Evolutionary conservation across 768 basidiomycete genomes (phyloP).

Genomic region (Russula lepida): DNA sequence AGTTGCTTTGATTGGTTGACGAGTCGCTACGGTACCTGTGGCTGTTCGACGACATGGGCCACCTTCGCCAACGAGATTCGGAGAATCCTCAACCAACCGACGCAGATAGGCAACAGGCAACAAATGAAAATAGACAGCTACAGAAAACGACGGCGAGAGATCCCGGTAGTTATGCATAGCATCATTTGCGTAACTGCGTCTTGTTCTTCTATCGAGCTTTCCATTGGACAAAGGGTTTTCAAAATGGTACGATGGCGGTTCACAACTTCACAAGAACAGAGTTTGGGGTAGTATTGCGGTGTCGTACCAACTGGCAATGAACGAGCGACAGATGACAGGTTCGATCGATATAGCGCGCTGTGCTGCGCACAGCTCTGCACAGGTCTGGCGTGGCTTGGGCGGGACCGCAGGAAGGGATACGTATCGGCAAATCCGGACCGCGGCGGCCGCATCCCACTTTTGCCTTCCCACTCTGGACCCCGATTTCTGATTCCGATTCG

Average conservation of each 20-base stretch:
- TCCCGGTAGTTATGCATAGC: no score
- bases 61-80: no score
- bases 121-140: background rate
- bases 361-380: background rate
- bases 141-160: background rate
- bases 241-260: background rate
- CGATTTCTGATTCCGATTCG: no score
- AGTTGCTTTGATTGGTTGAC: no score
- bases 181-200: no score
- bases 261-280: no score
- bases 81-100: background rate
- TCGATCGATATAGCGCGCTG: background rate
- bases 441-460: no score
- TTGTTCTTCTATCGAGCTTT: no score
- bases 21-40: no score
- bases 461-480: no score
- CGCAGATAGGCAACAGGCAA: background rate
- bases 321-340: background rate
- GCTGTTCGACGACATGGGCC: background rate
- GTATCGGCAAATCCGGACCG: background rate
- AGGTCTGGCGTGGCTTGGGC: background rate
- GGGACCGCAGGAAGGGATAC: background rate
- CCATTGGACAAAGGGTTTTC: no score
- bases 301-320: no score
- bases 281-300: background rate